These are phyloP conservation scores for Amanita inopinata DNA, from an alignment of 768 basidiomycete genomes.

Conservation along the genomic window DNA sequence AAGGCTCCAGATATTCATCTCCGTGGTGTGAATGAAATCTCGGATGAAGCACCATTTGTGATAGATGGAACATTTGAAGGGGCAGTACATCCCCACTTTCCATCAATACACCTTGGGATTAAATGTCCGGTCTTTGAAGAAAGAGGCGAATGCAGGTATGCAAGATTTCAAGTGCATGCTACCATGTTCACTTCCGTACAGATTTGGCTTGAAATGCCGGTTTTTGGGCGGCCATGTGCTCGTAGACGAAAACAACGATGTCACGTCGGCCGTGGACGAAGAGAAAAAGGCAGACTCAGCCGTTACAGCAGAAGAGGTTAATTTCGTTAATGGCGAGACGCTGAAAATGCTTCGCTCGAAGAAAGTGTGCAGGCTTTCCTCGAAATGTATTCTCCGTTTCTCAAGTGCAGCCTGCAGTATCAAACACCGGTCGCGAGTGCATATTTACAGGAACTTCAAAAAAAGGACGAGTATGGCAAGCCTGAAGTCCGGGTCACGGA, in stretches of 20 bases:
- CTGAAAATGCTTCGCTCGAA: conserved; percentile 56
- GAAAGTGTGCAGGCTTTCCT: conserved; percentile 27
- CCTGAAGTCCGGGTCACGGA: conserved; percentile 16
- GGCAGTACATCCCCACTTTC: conserved; percentile 21
- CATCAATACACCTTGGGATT: conserved; percentile 36
- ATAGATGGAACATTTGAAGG: conserved; percentile 17
- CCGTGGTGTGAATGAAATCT: conserved; percentile 34
- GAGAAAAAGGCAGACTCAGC: conserved; percentile 44
- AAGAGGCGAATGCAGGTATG: conserved; percentile 62
- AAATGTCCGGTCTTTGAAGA: conserved; percentile 60
- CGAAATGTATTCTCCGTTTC: conserved; percentile 1
- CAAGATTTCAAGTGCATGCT: background rate
- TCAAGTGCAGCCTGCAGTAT: conserved; percentile 34
- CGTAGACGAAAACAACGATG: conserved; percentile 32
- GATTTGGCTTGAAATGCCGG: conserved; percentile 83
- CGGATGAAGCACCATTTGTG: conserved; percentile 43
- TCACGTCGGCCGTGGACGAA: conserved; percentile 42
- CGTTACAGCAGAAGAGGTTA: conserved; percentile 49
- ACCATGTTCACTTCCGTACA: conserved; percentile 11
- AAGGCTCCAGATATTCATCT: conserved; percentile 70
- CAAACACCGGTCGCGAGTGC: conserved; percentile 50
- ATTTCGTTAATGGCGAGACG: conserved; percentile 49
- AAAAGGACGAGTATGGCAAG: conserved; percentile 21
- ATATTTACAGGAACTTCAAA: conserved; percentile 48
- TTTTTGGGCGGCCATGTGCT: conserved; percentile 74